Base-by-base conservation (phyloP, 164 flowering plant genomes). In the Vitis rupestris region DNA sequence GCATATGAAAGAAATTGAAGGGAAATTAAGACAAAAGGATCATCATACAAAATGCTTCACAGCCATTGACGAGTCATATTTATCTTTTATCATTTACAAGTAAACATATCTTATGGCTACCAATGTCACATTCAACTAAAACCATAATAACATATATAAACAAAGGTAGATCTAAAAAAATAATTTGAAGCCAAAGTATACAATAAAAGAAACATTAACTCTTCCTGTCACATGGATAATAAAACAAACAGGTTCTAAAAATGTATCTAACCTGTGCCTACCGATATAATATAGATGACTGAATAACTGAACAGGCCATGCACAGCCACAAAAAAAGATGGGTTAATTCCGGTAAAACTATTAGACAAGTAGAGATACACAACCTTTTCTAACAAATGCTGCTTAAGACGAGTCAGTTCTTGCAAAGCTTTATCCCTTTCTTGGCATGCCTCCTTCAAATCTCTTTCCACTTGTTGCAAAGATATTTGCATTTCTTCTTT, bases 321-420 rank as follows among this genome's bases (percentile, higher is more conserved):
- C 44, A 37, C 7, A 49, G 31, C 49, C 56, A 50, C 9, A n/a
- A 59, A 57, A 55, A 9, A 15, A 16, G 27, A 23, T 23, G 48
- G 55, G 11, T 5, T 59, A 10, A 27, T 17, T 23, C 30, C 2
- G 10, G 16, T 13, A 3, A 59, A 68, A 37, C 59, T 16, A 59
- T 11, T 44, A 11, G 50, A 55, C 30, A 63, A 44, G 17, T 14
- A 68, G 11, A 30, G 51, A 19, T 30, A 48, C 17, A 47, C 56
- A 62, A 95, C 99, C 99, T 93, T 93, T 65, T 96, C 97, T 69
- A 96, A 73, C 74, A 96, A 80, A 75, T 96, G 99, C 76, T 96
- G 91, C 76, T 96, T 96, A 51, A 96, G 93, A 58, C 99, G 92
- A n/a, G 82, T 69, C 72, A 96, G 76, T 70, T 93, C 82, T 71